Evolutionary conservation across 331 rosid species (phyloP).

Genomic region (Rhamnella rubrinervis): DNA sequence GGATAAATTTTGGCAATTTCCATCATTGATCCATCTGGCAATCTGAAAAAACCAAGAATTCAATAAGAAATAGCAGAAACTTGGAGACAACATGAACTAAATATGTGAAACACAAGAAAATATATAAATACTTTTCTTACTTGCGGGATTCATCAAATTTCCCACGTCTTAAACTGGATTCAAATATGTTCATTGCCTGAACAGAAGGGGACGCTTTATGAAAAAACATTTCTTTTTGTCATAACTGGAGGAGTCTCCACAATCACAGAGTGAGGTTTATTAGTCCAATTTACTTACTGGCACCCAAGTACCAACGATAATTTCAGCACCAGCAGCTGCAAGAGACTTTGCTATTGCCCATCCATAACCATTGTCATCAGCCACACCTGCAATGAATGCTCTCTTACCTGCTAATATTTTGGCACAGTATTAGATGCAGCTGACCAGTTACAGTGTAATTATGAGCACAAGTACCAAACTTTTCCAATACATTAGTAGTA

Average conservation of each 20-base stretch:
- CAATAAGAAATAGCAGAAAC: neutral
- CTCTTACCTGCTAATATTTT: constrained; percentile 31
- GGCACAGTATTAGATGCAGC: neutral
- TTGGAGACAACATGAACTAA: neutral
- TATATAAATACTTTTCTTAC: constrained; percentile 32
- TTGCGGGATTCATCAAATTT: constrained; percentile 81
- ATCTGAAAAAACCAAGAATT: constrained; percentile 36
- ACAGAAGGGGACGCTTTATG: constrained; percentile 5
- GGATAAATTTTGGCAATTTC: constrained; percentile 89
- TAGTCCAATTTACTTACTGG: constrained; percentile 61
- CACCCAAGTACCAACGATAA: constrained; percentile 97
- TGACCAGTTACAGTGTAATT: neutral
- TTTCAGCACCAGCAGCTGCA: constrained; percentile 95
- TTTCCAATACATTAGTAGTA: neutral
- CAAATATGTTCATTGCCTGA: constrained; percentile 90
- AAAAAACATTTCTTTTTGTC: neutral
- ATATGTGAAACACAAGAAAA: constrained; percentile 4
- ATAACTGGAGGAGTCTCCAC: neutral
- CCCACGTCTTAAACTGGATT: constrained; percentile 89
- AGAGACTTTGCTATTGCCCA: constrained; percentile 81
- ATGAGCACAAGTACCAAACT: neutral
- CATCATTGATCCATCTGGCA: constrained; percentile 86
- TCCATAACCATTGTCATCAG: constrained; percentile 44
- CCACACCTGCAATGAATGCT: constrained; percentile 46
- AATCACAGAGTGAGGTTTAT: neutral